Evolutionary conservation across 139 green algal species (phyloP).

Genomic region (Micractinium sp.): DNA sequence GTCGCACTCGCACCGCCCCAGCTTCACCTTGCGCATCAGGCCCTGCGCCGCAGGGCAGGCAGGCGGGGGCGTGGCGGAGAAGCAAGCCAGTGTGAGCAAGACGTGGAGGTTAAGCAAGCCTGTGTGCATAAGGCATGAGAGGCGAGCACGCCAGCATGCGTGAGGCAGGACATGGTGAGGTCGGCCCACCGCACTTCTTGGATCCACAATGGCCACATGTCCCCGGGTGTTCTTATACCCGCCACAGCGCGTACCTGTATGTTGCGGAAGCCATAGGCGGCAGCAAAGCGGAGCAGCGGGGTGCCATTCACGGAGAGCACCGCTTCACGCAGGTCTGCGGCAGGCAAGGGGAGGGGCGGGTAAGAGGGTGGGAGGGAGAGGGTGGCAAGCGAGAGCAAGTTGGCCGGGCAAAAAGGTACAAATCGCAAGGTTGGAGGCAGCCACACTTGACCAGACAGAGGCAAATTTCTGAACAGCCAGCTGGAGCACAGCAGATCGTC

Average conservation of each 20-base stretch:
- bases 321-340: slow-evolving; percentile 77
- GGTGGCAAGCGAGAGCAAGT: background rate
- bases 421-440: background rate
- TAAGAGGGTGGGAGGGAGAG: background rate
- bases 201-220: too few species aligned
- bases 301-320: slow-evolving; percentile 51
- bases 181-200: too few species aligned
- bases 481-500: background rate
- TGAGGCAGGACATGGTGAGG: too few species aligned
- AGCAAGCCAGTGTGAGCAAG: too few species aligned
- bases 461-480: background rate
- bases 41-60: slow-evolving; percentile 40
- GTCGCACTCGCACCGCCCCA: slow-evolving; percentile 79
- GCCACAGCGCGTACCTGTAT: slow-evolving; percentile 76
- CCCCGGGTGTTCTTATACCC: background rate
- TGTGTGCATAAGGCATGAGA: background rate
- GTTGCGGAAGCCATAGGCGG: slow-evolving; percentile 95
- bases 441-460: background rate
- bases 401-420: background rate
- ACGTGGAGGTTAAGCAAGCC: background rate
- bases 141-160: background rate
- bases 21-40: slow-evolving; percentile 89
- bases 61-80: too few species aligned
- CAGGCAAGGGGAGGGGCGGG: slow-evolving; percentile 42
- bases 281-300: slow-evolving; percentile 79